A percentile compares a stretch with the other conserved stretches of the same genome.
Evolutionary conservation across 768 basidiomycete genomes (phyloP).

Genomic region (Mrakia blollopis): DNA sequence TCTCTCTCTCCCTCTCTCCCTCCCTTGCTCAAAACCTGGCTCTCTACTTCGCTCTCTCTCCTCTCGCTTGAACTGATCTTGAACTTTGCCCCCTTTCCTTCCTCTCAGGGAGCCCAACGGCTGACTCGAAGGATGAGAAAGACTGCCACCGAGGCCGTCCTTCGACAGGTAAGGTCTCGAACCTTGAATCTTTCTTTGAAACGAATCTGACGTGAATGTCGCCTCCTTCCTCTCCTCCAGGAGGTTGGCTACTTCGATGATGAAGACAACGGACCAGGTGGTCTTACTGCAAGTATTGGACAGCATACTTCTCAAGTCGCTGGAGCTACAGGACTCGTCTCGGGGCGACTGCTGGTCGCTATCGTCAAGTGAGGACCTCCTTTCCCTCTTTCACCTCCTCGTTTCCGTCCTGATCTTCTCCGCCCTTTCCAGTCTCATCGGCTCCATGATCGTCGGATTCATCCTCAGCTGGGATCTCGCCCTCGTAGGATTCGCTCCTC

Average conservation of each 20-base stretch:
- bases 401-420: background rate
- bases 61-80: background rate
- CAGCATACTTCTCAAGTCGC: conserved; percentile 38
- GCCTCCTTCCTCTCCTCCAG: conserved; percentile 29
- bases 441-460: background rate
- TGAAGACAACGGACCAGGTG: conserved; percentile 37
- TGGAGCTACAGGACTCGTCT: conserved; percentile 38
- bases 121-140: conserved; percentile 19
- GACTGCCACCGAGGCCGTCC: conserved; percentile 33
- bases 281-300: conserved; percentile 39
- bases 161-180: conserved; percentile 35
- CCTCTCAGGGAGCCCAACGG: conserved; percentile 26
- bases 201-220: background rate
- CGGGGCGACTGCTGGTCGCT: conserved; percentile 37
- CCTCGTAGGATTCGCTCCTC: conserved; percentile 24
- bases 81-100: background rate
- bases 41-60: background rate
- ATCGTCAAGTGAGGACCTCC: background rate
- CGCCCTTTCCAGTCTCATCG: conserved; percentile 25
- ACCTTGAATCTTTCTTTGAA: no score
- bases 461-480: conserved; percentile 10
- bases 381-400: background rate
- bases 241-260: conserved; percentile 43
- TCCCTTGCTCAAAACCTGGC: background rate
- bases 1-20: no score